Evolutionary conservation across 2,329 filamentous ascomycete genomes (phyloP).

Genomic region (Fusarium sp.): DNA sequence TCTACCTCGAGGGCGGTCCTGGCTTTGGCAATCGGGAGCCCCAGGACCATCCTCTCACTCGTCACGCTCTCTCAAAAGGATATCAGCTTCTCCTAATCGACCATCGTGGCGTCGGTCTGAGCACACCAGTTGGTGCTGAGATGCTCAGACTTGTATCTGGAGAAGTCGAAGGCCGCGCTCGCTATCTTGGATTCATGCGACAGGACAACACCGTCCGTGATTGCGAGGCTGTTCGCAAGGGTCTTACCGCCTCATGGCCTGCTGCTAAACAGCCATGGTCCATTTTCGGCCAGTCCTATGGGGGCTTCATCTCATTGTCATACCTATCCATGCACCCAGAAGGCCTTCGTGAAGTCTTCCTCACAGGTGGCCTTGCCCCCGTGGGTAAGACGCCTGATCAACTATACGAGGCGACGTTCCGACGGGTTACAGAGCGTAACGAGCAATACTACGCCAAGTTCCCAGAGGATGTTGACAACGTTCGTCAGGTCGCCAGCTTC

Average conservation of each 20-base stretch:
- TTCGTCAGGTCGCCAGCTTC: slow-evolving; percentile 73
- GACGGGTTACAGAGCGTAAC: slow-evolving; percentile 77
- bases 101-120: slow-evolving; percentile 88
- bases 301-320: slow-evolving; percentile 84
- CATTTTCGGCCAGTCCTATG: slow-evolving; percentile 90
- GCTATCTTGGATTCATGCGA: slow-evolving; percentile 85
- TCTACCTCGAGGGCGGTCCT: slow-evolving; percentile 88
- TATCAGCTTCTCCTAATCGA: slow-evolving; percentile 91
- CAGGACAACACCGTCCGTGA: slow-evolving; percentile 92
- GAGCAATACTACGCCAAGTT: slow-evolving; percentile 84
- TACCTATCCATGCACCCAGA: slow-evolving; percentile 86
- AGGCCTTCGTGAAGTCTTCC: slow-evolving; percentile 82
- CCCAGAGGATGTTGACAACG: slow-evolving; percentile 77
- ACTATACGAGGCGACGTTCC: slow-evolving; percentile 79
- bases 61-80: slow-evolving; percentile 77
- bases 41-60: slow-evolving; percentile 77
- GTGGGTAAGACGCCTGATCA: slow-evolving; percentile 76
- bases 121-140: slow-evolving; percentile 79
- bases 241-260: slow-evolving; percentile 76
- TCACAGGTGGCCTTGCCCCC: slow-evolving; percentile 85
- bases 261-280: slow-evolving; percentile 81
- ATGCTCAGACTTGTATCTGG: slow-evolving; percentile 69
- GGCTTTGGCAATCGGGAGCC: slow-evolving; percentile 81
- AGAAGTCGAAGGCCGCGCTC: slow-evolving; percentile 75
- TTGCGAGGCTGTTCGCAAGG: slow-evolving; percentile 84